phyloP scores from a whole-genome alignment of 208 protist genomes.

The Acanthamoeba healyi region DNA sequence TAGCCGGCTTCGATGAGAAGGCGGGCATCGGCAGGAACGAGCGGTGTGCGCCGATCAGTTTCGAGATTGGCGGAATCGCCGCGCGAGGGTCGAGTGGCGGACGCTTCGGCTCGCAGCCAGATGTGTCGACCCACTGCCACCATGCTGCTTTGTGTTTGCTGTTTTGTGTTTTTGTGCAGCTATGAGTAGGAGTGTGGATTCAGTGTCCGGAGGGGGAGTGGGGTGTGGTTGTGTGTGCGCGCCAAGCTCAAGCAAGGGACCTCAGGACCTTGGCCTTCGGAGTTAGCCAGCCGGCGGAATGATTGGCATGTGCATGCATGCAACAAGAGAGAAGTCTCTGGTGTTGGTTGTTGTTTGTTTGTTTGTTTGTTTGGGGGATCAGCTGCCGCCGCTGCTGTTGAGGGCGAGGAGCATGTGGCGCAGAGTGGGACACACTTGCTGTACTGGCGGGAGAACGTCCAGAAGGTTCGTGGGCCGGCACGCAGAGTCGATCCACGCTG shows the following conservation, averaged over 20 bases:
- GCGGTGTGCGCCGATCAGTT: slow-evolving; percentile 83
- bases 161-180: not conserved
- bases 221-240: too few species aligned
- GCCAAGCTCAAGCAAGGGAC: too few species aligned
- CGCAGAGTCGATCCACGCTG: not conserved
- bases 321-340: not conserved
- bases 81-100: slow-evolving; percentile 44
- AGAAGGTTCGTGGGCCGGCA: not conserved
- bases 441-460: not conserved
- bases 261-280: not conserved
- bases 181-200: not conserved
- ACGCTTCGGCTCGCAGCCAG: slow-evolving; percentile 51
- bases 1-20: slow-evolving; percentile 66
- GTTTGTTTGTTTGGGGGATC: too few species aligned
- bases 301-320: too few species aligned
- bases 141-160: not conserved
- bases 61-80: slow-evolving; percentile 83
- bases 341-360: too few species aligned
- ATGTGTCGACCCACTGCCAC: slow-evolving; percentile 57
- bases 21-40: slow-evolving; percentile 81
- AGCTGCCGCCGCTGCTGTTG: not conserved
- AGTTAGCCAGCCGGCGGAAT: too few species aligned
- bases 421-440: not conserved
- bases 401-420: slow-evolving; percentile 65
- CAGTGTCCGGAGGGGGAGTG: not conserved